Base-by-base conservation (phyloP, 768 basidiomycete genomes). In the Tricholoma bakamatsutake region DNA sequence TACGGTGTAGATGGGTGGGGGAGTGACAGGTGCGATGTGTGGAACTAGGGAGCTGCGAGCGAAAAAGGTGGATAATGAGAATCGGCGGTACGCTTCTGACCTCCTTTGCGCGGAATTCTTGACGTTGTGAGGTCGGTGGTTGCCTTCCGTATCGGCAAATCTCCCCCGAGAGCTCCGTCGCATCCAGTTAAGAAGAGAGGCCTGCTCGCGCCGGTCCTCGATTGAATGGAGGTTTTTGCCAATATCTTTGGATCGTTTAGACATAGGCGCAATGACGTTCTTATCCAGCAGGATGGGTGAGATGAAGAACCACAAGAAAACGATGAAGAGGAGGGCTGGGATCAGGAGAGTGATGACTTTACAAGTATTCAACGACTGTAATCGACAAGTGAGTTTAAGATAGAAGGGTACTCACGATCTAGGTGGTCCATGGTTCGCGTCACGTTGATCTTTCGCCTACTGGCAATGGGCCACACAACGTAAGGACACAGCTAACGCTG, bases 81-180 rank as follows among this genome's bases (percentile, higher is more conserved):
- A 34, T 8, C 28, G 46, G 8, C 17, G 46, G 30, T 48, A 15
- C 8, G 15, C 13, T 28, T 47, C 28, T 8, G 46, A n/a, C 31
- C 43, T 51, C 18, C 31, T 11, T 6, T 30, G 30, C 1, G 28
- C 21, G 13, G 37, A 9, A 30, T 37, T 5, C 15, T 18, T 34
- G 11, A 28, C 21, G 4, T n/a, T 28, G 13, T 11, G 18, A 15
- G 9, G 35, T 13, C n/a, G 1, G 40, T 57, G 24, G 49, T 40
- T 54, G 15, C 50, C 55, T 50, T 59, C 31, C 11, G 62, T 60
- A 27, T 59, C 59, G 5, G 56, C 56, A 51, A 69, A 69, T 13
- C 66, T 63, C 1, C 66, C 68, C 40, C 68, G 66, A 12, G 68
- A 69, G 30, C 65, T 61, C 37, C 66, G 61, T 35, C 66, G 64